Base-by-base conservation (phyloP, 495 filamentous ascomycete species). In the Penicillium psychrofluorescens region DNA sequence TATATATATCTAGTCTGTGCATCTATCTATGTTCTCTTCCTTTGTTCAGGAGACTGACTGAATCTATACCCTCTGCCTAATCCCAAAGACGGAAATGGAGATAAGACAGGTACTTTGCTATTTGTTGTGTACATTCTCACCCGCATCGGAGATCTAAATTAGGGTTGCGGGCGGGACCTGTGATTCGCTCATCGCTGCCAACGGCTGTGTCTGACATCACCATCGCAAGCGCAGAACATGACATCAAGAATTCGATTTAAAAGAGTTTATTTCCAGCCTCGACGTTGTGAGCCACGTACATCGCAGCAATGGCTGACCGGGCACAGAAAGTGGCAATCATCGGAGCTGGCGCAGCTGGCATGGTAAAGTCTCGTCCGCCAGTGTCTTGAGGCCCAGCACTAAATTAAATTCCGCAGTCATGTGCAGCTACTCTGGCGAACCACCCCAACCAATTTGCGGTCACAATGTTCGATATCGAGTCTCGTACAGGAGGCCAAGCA, bases 401-500 rank as follows among this genome's bases (percentile, higher is more conserved):
- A 30, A 49, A 35, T 12, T 29, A n/a, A 11, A 16, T 53, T 27
- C 30, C n/a, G 37, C 44, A 85, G 86, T 84, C 86, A 12, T 88
- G 86, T 54, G 85, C 86, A 8, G 71, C 81, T 13, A 83, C 84
- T 11, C 70, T 94, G 4, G 77, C 85, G 12, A 70, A 87, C 40
- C 84, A 90, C 50, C 83, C 82, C 0, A 77, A 85, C 31, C 78
- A 76, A 41, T 91, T 89, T 59, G 71, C 83, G 31, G 76, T 91
- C 27, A 89, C 85, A 0, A 55, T 91, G 22, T 75, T 94, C 41
- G 86, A 91, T 44, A 74, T 71, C 1, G 74, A 75, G 28, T 62
- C 73, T 31, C 78, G 86, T 40, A 78, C 79, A 41, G 88, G 88
- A n/a, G 86, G 88, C 0, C 87, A 94, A 58, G 87, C 87, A 1